These are phyloP conservation scores for Lentinula lateritia DNA, from an alignment of 768 basidiomycete genomes.

Conservation along the genomic window DNA sequence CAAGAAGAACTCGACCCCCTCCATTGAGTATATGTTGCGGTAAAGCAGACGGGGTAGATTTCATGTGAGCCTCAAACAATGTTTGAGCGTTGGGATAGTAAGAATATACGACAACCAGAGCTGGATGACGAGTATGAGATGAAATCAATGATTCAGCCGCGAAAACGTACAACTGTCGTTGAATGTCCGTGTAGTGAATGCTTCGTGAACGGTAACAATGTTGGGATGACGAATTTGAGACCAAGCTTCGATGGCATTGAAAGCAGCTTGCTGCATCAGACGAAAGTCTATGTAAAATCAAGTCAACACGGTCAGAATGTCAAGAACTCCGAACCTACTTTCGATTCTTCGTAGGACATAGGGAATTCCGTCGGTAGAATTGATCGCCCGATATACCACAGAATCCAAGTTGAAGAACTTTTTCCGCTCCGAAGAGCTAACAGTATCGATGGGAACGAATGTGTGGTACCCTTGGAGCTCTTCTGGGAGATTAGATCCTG, in stretches of 20 bases:
- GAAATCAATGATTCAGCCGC: background rate
- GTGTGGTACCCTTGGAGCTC: slow-evolving; percentile 91
- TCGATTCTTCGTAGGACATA: slow-evolving; percentile 84
- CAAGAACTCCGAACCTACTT: slow-evolving; percentile 43
- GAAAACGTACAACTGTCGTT: slow-evolving; percentile 78
- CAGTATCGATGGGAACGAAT: slow-evolving; percentile 70
- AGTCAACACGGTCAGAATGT: slow-evolving; percentile 1
- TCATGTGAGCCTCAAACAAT: slow-evolving; percentile 73
- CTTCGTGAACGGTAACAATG: slow-evolving; percentile 80
- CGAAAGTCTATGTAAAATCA: slow-evolving; percentile 65
- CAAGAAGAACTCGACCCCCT: slow-evolving; percentile 18
- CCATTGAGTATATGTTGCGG: slow-evolving; percentile 15
- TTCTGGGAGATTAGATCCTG: slow-evolving; percentile 65
- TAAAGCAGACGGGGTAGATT: slow-evolving; percentile 35
- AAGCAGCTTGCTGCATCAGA: slow-evolving; percentile 75
- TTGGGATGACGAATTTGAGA: slow-evolving; percentile 78
- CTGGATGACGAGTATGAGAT: slow-evolving; percentile 30
- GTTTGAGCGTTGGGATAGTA: slow-evolving; percentile 84
- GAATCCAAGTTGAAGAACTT: slow-evolving; percentile 82
- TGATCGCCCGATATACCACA: slow-evolving; percentile 78
- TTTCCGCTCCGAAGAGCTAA: slow-evolving; percentile 48
- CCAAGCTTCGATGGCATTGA: slow-evolving; percentile 83
- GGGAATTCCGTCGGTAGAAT: slow-evolving; percentile 66
- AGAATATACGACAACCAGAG: slow-evolving; percentile 87
- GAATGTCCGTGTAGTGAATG: slow-evolving; percentile 92